Percentiles rank a stretch among this genome's conserved stretches.
phyloP scores from a whole-genome alignment of 1,139 yeast species.

The Wickerhamiella infanticola region DNA sequence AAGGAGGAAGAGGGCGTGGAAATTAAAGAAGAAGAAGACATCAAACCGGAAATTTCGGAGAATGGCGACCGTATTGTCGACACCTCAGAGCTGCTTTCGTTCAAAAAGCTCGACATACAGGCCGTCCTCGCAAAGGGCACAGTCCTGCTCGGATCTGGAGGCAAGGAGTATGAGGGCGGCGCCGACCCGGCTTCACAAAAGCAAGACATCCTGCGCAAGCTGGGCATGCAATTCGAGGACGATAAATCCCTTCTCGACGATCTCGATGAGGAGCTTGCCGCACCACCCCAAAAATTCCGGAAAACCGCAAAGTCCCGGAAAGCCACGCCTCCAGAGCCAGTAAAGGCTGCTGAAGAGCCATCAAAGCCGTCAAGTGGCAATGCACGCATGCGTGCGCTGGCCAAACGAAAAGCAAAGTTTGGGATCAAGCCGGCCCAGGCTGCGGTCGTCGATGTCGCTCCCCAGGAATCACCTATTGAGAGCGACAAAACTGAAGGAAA shows the following conservation, averaged over 20 bases:
- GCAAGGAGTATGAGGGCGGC: slow-evolving; percentile 29
- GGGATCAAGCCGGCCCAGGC: slow-evolving; percentile 40
- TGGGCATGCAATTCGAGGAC: slow-evolving; percentile 30
- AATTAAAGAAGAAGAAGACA: slow-evolving; percentile 6
- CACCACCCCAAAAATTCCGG: slow-evolving; percentile 8
- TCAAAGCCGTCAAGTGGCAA: slow-evolving; percentile 17
- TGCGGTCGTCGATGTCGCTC: slow-evolving; percentile 58
- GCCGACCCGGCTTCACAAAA: slow-evolving; percentile 22
- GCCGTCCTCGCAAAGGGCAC: slow-evolving; percentile 56
- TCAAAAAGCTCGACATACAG: slow-evolving; percentile 47
- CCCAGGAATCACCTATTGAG: slow-evolving; percentile 53
- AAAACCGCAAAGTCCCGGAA: slow-evolving; percentile 8
- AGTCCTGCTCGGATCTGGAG: slow-evolving; percentile 57
- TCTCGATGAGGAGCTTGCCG: slow-evolving; percentile 18
- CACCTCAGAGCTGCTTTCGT: slow-evolving; percentile 32
- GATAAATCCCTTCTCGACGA: slow-evolving; percentile 22
- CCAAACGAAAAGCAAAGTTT: slow-evolving; percentile 76
- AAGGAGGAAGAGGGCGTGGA: slow-evolving; percentile 12
- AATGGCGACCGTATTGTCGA: slow-evolving; percentile 6
- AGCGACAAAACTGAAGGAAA: slow-evolving; percentile 35
- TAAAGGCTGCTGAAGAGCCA: slow-evolving; percentile 10
- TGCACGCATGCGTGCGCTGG: slow-evolving; percentile 59
- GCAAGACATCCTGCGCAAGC: slow-evolving; percentile 25
- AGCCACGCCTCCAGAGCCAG: slow-evolving; percentile 10
- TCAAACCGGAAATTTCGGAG: slow-evolving; percentile 7